Evolutionary conservation across 163 green algal genomes (phyloP).

Genomic region (Trebouxiophyceae sp.): DNA sequence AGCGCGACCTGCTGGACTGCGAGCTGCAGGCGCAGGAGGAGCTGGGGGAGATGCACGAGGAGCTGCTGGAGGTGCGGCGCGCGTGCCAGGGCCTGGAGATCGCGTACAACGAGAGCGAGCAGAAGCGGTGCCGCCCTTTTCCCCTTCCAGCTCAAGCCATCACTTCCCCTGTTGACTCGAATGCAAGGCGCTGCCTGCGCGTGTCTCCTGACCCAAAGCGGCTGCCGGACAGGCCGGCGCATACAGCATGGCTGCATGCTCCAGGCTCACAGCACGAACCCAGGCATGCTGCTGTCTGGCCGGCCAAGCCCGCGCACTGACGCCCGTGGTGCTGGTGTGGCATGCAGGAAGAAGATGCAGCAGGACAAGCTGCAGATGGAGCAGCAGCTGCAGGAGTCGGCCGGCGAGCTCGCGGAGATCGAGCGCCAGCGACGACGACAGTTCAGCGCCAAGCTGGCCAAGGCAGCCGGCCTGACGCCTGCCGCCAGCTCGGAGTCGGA

Average conservation of each 20-base stretch:
- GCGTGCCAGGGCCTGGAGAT: conserved; percentile 3
- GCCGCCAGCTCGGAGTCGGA: neutral
- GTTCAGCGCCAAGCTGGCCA: no score
- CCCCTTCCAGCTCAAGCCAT: neutral
- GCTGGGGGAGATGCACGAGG: conserved; percentile 6
- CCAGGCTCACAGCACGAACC: no score
- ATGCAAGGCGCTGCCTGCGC: neutral
- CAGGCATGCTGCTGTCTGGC: no score
- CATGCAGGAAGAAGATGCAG: conserved; percentile 19
- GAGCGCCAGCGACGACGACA: no score
- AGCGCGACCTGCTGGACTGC: neutral
- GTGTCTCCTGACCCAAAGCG: neutral
- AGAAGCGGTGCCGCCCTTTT: neutral
- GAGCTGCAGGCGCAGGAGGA: conserved; percentile 3
- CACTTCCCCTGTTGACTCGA: neutral
- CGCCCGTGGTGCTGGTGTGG: neutral
- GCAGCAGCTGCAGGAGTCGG: conserved; percentile 22
- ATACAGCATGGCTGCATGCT: neutral
- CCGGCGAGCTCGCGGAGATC: conserved; percentile 14
- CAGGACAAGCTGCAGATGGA: conserved; percentile 25
- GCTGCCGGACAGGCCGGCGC: neutral
- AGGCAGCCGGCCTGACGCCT: neutral
- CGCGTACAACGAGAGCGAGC: conserved; percentile 10
- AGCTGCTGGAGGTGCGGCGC: conserved; percentile 17
- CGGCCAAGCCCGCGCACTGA: no score